A percentile compares a stretch with the other conserved stretches of the same genome.
Evolutionary conservation across 108 stramenopile genomes (phyloP).

Genomic region (Epithemia pelagica): DNA sequence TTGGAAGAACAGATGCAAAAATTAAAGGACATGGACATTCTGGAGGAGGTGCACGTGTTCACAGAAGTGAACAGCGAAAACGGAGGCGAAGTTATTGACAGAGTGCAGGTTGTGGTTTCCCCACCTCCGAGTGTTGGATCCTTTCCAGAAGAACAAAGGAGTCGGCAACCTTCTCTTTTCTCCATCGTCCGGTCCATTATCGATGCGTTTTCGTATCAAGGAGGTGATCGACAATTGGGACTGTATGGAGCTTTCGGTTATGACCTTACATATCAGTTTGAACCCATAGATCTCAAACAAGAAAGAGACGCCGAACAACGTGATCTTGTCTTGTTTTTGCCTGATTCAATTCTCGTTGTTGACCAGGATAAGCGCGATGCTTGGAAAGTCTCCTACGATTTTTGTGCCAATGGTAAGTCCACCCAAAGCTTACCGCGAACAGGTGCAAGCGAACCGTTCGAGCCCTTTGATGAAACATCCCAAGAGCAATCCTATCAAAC

Average conservation of each 20-base stretch:
- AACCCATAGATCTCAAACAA: slow-evolving; percentile 84
- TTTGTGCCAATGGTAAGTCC: slow-evolving; percentile 61
- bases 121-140: slow-evolving; percentile 74
- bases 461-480: slow-evolving; percentile 35
- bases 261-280: slow-evolving; percentile 96
- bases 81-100: background rate
- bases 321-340: slow-evolving; percentile 88
- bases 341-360: slow-evolving; percentile 89
- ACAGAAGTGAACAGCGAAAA: slow-evolving; percentile 26
- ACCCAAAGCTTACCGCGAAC: slow-evolving; percentile 79
- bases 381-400: slow-evolving; percentile 91
- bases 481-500: slow-evolving; percentile 21
- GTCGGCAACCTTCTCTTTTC: slow-evolving; percentile 87
- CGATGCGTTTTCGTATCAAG: slow-evolving; percentile 75
- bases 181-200: slow-evolving; percentile 87
- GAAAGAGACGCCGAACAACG: slow-evolving; percentile 81
- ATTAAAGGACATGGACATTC: slow-evolving; percentile 39
- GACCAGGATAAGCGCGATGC: slow-evolving; percentile 90
- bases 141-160: slow-evolving; percentile 93
- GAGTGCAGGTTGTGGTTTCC: slow-evolving; percentile 58
- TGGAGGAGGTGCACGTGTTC: slow-evolving; percentile 29
- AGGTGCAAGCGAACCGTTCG: slow-evolving; percentile 42
- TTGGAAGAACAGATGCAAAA: slow-evolving; percentile 71
- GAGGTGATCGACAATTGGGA: slow-evolving; percentile 88
- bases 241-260: slow-evolving; percentile 97